Base-by-base conservation (phyloP, 352 stramenopile species). In the Globisporangium barbulae region DNA sequence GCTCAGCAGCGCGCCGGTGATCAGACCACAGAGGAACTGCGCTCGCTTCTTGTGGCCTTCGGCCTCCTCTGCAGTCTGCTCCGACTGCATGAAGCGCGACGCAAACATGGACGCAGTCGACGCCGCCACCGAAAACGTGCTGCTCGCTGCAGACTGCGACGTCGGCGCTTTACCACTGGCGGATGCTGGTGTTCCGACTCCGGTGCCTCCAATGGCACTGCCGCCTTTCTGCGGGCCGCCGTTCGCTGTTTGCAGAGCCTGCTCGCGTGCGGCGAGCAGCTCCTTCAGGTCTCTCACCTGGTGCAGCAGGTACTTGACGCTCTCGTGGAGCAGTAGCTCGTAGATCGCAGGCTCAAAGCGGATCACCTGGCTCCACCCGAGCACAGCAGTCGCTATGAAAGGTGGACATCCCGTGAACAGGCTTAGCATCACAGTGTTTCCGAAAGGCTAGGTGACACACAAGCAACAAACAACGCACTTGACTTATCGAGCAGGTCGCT, bases 251-350 rank as follows among this genome's bases (percentile, higher is more conserved):
- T 74, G 53, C 19, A 78, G n/a, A 0, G 74, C 68, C 0, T 74
- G 63, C 17, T 89, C 81, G 28, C 81, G 81, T 28, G 79, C 68
- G 2, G 52, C 31, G 1, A 90, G 65, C 37, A 92, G 59, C n/a
- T 89, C 81, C 62, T 85, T 87, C 62, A 92, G 75, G 45, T 75
- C 81, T 10, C 67, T 76, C 31, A 74, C 66, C 65, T 92, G 83
- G 33, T 75, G 70, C 5, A 76, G 70, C 57, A 92, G 63, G 61
- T 90, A 92, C 58, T 84, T 85, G 65, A 88, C 55, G 49, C 73
- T 77, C 63, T 89, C 83, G 47, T 90, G 74, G 31, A 92, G 61
- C 39, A 87, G 64, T 5, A 92, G 64, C 61, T 89, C 83, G 68
- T 86, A 84, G 21, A 90, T 85, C n/a, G 53, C 68, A 22, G 83